Evolutionary conservation across 1,139 yeast genomes (phyloP).

Genomic region (Taphrina communis): DNA sequence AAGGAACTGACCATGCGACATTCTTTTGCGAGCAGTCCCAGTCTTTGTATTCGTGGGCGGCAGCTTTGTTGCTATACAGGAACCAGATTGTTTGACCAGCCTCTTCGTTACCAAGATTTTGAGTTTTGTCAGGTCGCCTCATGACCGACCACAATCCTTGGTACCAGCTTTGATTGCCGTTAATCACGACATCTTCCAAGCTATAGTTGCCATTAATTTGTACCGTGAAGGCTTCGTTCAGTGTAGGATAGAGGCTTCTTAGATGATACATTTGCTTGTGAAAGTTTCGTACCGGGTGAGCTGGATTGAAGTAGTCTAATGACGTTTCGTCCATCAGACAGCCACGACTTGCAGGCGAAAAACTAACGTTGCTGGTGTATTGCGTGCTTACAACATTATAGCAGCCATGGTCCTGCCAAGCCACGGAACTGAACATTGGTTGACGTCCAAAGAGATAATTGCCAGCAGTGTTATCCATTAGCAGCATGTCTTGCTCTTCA

Average conservation of each 20-base stretch:
- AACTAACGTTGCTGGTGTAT: slow-evolving; percentile 24
- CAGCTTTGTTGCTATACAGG: slow-evolving; percentile 26
- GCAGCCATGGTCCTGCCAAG: slow-evolving; percentile 42
- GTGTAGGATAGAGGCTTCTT: slow-evolving; percentile 30
- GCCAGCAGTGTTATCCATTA: slow-evolving; percentile 40
- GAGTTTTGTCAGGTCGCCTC: slow-evolving; percentile 22
- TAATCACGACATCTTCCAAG: slow-evolving; percentile 17
- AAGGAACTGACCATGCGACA: slow-evolving; percentile 22
- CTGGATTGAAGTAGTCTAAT: slow-evolving; percentile 36
- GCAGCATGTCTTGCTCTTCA: slow-evolving; percentile 39
- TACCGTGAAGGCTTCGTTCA: slow-evolving; percentile 31
- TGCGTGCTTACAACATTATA: slow-evolving; percentile 38
- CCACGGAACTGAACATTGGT: slow-evolving; percentile 39
- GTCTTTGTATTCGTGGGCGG: slow-evolving; percentile 6
- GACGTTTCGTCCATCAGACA: slow-evolving; percentile 39
- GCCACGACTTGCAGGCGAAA: slow-evolving; percentile 33
- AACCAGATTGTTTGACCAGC: slow-evolving; percentile 28
- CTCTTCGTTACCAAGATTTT: slow-evolving; percentile 20
- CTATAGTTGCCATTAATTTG: slow-evolving; percentile 33
- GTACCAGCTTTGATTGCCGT: slow-evolving; percentile 19
- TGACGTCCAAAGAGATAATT: slow-evolving; percentile 42
- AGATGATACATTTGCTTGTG: slow-evolving; percentile 38
- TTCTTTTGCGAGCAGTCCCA: slow-evolving; percentile 17
- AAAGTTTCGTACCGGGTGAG: slow-evolving; percentile 28
- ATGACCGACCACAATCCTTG: slow-evolving; percentile 36